Evolutionary conservation across 768 basidiomycete species (phyloP).

Genomic region (Phaeotremella skinneri): DNA sequence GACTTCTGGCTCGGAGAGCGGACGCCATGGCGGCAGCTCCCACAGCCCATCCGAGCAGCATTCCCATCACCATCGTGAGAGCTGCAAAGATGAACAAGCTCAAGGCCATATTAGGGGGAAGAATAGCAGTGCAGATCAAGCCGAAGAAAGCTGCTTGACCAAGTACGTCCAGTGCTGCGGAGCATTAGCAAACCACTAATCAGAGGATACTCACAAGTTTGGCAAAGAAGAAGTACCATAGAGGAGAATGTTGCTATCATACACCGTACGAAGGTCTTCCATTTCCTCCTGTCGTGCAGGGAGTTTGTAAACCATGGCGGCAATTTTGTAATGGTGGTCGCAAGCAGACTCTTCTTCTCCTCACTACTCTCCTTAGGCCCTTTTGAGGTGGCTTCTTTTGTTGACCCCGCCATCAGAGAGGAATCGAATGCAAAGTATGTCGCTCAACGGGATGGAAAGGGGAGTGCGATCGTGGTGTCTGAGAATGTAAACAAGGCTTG

Average conservation of each 20-base stretch:
- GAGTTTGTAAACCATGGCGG: slow-evolving; percentile 33
- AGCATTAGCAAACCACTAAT: slow-evolving; percentile 9
- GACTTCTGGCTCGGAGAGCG: slow-evolving; percentile 52
- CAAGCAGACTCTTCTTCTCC: too few species aligned
- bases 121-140: slow-evolving; percentile 50
- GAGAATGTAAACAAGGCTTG: too few species aligned
- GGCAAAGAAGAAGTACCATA: slow-evolving; percentile 41
- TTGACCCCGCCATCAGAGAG: too few species aligned
- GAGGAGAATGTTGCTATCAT: slow-evolving; percentile 41
- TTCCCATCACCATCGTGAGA: slow-evolving; percentile 57
- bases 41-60: slow-evolving; percentile 60
- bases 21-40: slow-evolving; percentile 61
- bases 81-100: slow-evolving; percentile 57
- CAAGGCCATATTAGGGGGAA: slow-evolving; percentile 58
- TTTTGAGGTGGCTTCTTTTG: too few species aligned
- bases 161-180: slow-evolving; percentile 30
- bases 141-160: slow-evolving; percentile 56
- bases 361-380: background rate
- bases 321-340: too few species aligned
- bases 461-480: too few species aligned
- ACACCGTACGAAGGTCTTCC: slow-evolving; percentile 48
- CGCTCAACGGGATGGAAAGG: too few species aligned
- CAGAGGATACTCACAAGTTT: slow-evolving; percentile 27
- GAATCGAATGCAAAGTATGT: too few species aligned
- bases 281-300: slow-evolving; percentile 30